These are phyloP conservation scores for Myriangium duriaei DNA, from an alignment of 2,329 filamentous ascomycete genomes.

Conservation along the genomic window DNA sequence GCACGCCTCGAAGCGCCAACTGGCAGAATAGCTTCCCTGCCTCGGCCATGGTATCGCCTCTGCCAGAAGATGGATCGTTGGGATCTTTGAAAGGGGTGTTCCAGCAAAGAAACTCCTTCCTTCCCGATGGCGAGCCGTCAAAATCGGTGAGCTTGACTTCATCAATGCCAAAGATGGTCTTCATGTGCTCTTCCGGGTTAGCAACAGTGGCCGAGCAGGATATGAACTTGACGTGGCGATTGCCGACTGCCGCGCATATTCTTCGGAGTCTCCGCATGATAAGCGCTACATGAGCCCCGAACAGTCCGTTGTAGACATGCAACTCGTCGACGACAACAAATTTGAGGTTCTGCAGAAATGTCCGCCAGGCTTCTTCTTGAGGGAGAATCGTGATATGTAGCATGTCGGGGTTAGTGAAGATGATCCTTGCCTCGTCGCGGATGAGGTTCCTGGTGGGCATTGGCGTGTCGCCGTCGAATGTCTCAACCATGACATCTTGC, in stretches of 20 bases:
- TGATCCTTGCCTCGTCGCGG: conserved; percentile 77
- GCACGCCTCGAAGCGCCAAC: conserved; percentile 72
- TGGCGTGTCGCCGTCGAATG: conserved; percentile 89
- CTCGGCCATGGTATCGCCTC: conserved; percentile 71
- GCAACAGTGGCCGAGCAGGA: conserved; percentile 94
- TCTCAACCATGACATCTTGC: conserved; percentile 69
- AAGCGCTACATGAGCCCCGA: conserved; percentile 86
- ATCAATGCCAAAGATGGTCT: conserved; percentile 80
- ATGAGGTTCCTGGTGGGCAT: conserved; percentile 68
- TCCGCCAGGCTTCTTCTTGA: conserved; percentile 79
- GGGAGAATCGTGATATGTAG: conserved; percentile 87
- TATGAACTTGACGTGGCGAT: conserved; percentile 73
- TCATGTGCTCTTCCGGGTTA: conserved; percentile 85
- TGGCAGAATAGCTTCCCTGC: conserved; percentile 86
- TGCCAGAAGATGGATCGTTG: conserved; percentile 70
- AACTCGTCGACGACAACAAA: conserved; percentile 80
- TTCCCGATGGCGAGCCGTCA: conserved; percentile 82
- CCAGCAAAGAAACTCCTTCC: conserved; percentile 95
- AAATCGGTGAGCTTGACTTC: conserved; percentile 73
- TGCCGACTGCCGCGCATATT: conserved; percentile 83
- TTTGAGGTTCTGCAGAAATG: conserved; percentile 75
- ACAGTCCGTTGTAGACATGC: conserved; percentile 90
- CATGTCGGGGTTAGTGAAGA: conserved; percentile 98
- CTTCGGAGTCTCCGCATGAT: conserved; percentile 84
- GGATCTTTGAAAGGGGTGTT: conserved; percentile 93